Evolutionary conservation across 176 grass and related monocot species (phyloP).

Genomic region (Oryza officinalis): DNA sequence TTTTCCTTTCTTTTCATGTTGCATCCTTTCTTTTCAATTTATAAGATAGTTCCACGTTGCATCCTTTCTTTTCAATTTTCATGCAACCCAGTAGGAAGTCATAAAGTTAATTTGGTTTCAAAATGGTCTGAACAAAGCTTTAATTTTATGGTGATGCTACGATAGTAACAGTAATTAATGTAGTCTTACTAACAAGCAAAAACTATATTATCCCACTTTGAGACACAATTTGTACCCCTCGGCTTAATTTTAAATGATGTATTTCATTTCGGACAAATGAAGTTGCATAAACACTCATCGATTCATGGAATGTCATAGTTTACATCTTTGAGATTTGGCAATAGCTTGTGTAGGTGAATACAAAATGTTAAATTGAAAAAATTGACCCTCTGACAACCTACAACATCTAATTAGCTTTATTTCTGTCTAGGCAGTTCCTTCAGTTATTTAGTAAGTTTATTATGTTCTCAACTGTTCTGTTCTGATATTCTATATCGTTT

Average conservation of each 20-base stretch:
- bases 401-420: background rate
- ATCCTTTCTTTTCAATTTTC: background rate
- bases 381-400: background rate
- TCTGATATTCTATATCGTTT: background rate
- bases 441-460: too few species aligned
- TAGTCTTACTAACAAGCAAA: slow-evolving; percentile 2
- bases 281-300: background rate
- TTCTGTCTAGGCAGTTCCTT: too few species aligned
- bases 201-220: background rate
- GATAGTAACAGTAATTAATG: background rate
- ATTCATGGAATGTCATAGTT: background rate
- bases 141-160: background rate
- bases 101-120: background rate
- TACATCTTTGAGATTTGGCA: background rate
- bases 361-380: background rate
- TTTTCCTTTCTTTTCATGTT: too few species aligned
- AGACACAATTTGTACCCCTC: background rate
- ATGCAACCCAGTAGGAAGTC: background rate
- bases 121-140: background rate
- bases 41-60: background rate
- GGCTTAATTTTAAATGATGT: too few species aligned
- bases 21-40: too few species aligned
- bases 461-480: background rate
- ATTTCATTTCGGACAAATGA: background rate
- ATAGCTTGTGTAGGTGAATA: background rate